Evolutionary conservation across 2,329 filamentous ascomycete species (phyloP).

Genomic region (Microsporum audouinii): DNA sequence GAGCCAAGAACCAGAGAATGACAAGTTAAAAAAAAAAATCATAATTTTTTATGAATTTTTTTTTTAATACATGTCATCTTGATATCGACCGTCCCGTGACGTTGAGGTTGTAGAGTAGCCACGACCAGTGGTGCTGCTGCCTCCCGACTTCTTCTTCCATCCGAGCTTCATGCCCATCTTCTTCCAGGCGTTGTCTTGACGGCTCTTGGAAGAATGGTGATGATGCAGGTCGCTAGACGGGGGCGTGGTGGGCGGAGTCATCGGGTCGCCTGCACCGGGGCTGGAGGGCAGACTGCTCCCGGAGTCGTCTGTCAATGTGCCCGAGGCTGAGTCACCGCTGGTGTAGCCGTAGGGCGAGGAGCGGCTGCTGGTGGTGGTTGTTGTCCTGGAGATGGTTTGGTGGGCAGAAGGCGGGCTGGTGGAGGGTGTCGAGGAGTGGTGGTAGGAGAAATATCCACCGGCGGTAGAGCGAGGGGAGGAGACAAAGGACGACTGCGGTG

Average conservation of each 20-base stretch:
- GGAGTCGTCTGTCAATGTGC: conserved; percentile 38
- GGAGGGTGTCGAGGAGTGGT: conserved; percentile 26
- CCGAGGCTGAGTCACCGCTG: conserved; percentile 29
- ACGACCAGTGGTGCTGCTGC: neutral
- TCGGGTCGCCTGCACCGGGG: conserved; percentile 32
- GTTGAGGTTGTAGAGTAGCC: neutral
- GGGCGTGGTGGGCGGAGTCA: conserved; percentile 43
- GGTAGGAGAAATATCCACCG: conserved; percentile 15
- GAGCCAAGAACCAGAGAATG: neutral
- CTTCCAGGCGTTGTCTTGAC: conserved; percentile 41
- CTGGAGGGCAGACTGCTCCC: conserved; percentile 33
- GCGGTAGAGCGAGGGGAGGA: conserved; percentile 13
- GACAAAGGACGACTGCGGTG: conserved; percentile 14
- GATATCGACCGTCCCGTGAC: neutral
- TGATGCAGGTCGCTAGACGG: conserved; percentile 34
- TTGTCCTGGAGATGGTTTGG: conserved; percentile 22
- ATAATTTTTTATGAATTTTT: too few relatives aligned
- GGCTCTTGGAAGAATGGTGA: conserved; percentile 32
- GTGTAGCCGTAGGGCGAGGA: conserved; percentile 27
- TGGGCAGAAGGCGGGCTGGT: conserved; percentile 19
- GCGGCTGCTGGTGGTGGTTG: conserved; percentile 17
- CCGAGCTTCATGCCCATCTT: conserved; percentile 42
- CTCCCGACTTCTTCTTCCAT: conserved; percentile 28
- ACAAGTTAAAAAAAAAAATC: neutral
- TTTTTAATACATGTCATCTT: neutral